Evolutionary conservation across 768 basidiomycete species (phyloP).

Genomic region (Dentipellis sp.): DNA sequence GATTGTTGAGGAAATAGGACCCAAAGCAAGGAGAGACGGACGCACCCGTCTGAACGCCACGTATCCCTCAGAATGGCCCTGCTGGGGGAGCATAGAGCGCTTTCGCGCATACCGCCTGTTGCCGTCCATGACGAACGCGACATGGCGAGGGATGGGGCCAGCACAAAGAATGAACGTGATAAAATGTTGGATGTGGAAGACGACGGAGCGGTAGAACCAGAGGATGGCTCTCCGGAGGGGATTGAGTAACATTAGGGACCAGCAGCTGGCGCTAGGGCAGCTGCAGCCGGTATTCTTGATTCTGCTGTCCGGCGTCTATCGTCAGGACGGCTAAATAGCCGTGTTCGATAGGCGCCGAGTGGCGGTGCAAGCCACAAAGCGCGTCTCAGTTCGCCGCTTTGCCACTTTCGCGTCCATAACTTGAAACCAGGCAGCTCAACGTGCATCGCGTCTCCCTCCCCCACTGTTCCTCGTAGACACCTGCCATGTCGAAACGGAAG

Average conservation of each 20-base stretch:
- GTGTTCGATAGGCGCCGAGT: neutral
- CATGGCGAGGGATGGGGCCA: slow-evolving; percentile 82
- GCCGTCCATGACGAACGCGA: slow-evolving; percentile 97
- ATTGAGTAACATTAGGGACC: neutral
- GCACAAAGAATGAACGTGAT: slow-evolving; percentile 62
- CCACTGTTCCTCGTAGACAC: slow-evolving; percentile 1
- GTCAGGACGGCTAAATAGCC: neutral
- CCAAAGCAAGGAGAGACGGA: slow-evolving; percentile 1
- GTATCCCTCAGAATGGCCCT: slow-evolving; percentile 86
- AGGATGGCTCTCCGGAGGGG: slow-evolving; percentile 15
- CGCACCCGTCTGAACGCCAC: slow-evolving; percentile 68
- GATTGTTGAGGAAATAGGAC: too few relatives aligned
- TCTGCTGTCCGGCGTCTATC: too few relatives aligned
- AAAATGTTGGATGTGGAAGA: slow-evolving; percentile 28
- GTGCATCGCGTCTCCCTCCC: neutral
- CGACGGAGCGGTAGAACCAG: slow-evolving; percentile 15
- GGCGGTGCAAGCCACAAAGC: neutral
- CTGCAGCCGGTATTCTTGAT: neutral
- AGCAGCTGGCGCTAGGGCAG: too few relatives aligned
- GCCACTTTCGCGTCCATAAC: neutral
- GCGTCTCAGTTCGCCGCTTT: neutral
- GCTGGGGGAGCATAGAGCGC: slow-evolving; percentile 49
- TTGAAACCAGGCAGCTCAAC: slow-evolving; percentile 1
- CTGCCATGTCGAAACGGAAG: slow-evolving; percentile 16
- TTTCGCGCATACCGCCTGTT: slow-evolving; percentile 84